Conservation (phyloP, 768 basidiomycete genomes). For the Gymnopilus dilepis region DNA sequence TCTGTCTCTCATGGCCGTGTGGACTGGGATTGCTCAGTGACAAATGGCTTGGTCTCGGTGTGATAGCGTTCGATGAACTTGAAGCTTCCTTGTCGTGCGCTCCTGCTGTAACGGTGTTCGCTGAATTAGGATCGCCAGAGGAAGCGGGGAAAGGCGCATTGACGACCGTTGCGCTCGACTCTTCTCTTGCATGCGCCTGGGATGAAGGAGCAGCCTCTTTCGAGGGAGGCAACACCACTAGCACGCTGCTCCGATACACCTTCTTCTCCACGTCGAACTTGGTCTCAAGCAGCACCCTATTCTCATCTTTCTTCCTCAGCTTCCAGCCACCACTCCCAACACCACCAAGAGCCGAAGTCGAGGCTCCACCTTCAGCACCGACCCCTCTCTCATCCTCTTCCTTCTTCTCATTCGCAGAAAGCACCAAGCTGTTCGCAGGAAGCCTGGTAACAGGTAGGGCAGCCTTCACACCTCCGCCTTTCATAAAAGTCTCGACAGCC, state of each 20-base stretch:
- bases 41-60: slow-evolving; percentile 47
- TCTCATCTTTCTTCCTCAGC: slow-evolving; percentile 62
- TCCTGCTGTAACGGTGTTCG: slow-evolving; percentile 10
- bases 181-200: slow-evolving; percentile 15
- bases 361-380: slow-evolving; percentile 10
- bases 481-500: slow-evolving; percentile 75
- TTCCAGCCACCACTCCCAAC: slow-evolving; percentile 52
- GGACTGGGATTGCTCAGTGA: slow-evolving; percentile 33
- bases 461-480: slow-evolving; percentile 47
- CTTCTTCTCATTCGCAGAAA: slow-evolving; percentile 52
- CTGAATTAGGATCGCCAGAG: background rate
- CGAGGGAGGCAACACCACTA: slow-evolving; percentile 43
- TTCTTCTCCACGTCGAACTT: slow-evolving; percentile 54
- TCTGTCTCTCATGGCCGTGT: slow-evolving; percentile 9
- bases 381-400: slow-evolving; percentile 44
- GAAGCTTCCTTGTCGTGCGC: slow-evolving; percentile 8
- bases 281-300: slow-evolving; percentile 59
- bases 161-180: slow-evolving; percentile 23
- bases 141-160: background rate
- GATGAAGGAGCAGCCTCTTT: background rate
- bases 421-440: slow-evolving; percentile 67
- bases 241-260: slow-evolving; percentile 55
- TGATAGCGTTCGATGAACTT: slow-evolving; percentile 20
- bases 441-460: slow-evolving; percentile 71
- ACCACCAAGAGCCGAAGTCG: slow-evolving; percentile 27